A percentile compares a stretch with the other conserved stretches of the same genome.
Conservation (phyloP, 2,329 filamentous ascomycete genomes). For the Fusarium xyrophilum region DNA sequence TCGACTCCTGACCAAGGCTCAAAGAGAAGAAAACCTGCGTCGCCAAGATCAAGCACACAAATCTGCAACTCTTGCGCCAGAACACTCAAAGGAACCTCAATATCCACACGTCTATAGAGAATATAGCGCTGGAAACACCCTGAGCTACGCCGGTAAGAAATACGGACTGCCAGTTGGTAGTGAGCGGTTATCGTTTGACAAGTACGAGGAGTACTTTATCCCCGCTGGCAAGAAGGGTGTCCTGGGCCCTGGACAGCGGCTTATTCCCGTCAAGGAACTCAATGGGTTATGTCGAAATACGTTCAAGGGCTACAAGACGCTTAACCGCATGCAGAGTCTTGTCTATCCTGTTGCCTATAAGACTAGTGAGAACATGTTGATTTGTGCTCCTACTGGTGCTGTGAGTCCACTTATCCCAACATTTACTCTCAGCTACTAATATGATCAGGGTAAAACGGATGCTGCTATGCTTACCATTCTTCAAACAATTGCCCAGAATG, state of each 20-base stretch:
- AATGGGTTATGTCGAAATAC: conserved; percentile 90
- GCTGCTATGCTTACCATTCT: conserved; percentile 96
- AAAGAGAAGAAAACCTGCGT: conserved; percentile 80
- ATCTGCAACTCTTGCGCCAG: conserved; percentile 71
- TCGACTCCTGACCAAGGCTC: conserved; percentile 73
- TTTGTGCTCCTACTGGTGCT: conserved; percentile 95
- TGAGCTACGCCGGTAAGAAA: conserved; percentile 80
- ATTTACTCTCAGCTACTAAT: conserved; percentile 17
- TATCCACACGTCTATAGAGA: conserved; percentile 95
- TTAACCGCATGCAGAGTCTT: conserved; percentile 98
- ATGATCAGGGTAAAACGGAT: conserved; percentile 83
- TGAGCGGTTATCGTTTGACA: conserved; percentile 71
- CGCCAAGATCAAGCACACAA: conserved; percentile 86
- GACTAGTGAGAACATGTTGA: conserved; percentile 97
- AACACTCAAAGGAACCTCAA: conserved; percentile 73
- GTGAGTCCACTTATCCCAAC: conserved; percentile 52
- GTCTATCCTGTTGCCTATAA: conserved; percentile 95
- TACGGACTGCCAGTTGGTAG: conserved; percentile 83
- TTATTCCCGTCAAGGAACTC: conserved; percentile 80
- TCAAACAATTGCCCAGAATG: conserved; percentile 87
- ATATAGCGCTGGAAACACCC: conserved; percentile 83
- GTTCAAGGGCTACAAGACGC: conserved; percentile 89
- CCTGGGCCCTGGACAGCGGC: conserved; percentile 73
- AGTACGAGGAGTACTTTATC: conserved; percentile 89
- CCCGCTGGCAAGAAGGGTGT: conserved; percentile 82